Base-by-base conservation (phyloP, 2,329 filamentous ascomycete species). In the Colletotrichum sp. region DNA sequence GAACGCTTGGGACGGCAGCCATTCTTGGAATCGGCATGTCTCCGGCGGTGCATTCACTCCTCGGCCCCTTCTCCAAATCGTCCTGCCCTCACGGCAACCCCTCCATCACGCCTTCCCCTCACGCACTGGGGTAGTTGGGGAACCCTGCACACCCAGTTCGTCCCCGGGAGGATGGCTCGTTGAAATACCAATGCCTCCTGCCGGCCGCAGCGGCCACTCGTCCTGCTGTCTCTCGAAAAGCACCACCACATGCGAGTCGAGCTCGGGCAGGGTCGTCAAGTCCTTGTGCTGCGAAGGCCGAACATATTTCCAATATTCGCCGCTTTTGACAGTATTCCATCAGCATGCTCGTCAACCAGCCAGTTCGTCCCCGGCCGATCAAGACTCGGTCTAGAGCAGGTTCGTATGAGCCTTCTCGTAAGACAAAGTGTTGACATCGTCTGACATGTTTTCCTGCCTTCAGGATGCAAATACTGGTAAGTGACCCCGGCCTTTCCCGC, bases 341-440 rank as follows among this genome's bases (percentile, higher is more conserved):
- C 27, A 74, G 16, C 27, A 77, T 77, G 76, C 74, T 77, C 19
- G 75, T 77, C 48, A 74, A 73, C 28, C 75, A 77, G 36, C 71
- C 76, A 27, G 57, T 77, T 13, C 76, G 75, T 48, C 76, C 76
- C 15, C 71, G 75, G 19, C 74, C 76, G 55, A 70, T 77, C 48
- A 77, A 77, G 68, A 77, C 74, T 63, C 71, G 76, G 61, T 77
- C 76, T 13, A 74, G 76, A 77, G 76, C 76, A 77, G 76, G 76
- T 77, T 71, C 48, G 76, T 76, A 27, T 16, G 32, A 65, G 59
- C 68, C 63, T 65, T 32, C 22, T 64, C 22, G 22, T 39, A 39
- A 30, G 32, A 71, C 22, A 15, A 36, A 30, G 25, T 15, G 5
- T 65, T 59, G 7, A 25, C n/a, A 12, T 25, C 44, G n/a, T 70